Percentiles rank a stretch among this genome's conserved stretches.
These are phyloP conservation scores for Nitzschia sp. DNA, from an alignment of 108 stramenopile genomes.

Conservation along the genomic window DNA sequence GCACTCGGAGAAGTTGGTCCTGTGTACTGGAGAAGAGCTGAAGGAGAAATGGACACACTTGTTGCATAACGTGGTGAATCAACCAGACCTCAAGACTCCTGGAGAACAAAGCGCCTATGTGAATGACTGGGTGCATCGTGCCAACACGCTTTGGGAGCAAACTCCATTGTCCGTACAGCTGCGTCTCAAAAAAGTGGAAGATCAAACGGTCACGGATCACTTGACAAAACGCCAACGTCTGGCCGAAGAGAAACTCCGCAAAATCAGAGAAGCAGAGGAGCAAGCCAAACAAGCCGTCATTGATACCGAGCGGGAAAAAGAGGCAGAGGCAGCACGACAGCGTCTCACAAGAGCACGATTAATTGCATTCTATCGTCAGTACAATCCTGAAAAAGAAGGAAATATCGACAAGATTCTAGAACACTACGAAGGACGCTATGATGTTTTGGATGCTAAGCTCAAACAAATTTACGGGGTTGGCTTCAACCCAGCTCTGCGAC, in stretches of 20 bases:
- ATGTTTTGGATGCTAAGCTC: constrained; percentile 73
- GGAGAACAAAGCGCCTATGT: constrained; percentile 42
- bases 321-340: constrained; percentile 57
- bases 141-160: constrained; percentile 50
- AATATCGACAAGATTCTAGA: constrained; percentile 76
- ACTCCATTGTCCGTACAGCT: constrained; percentile 67
- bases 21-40: constrained; percentile 70
- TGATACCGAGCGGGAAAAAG: constrained; percentile 58
- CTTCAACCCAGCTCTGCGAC: constrained; percentile 69
- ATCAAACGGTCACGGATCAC: constrained; percentile 58
- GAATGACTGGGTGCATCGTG: constrained; percentile 53
- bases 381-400: constrained; percentile 72
- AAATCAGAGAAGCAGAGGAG: constrained; percentile 59
- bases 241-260: constrained; percentile 53
- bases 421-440: constrained; percentile 70
- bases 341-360: constrained; percentile 69
- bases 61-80: constrained; percentile 50
- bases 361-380: constrained; percentile 73
- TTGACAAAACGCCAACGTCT: constrained; percentile 48
- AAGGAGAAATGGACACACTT: constrained; percentile 19
- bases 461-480: constrained; percentile 77
- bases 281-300: constrained; percentile 61
- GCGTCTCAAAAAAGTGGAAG: constrained; percentile 58
- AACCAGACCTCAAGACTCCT: constrained; percentile 30
- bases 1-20: constrained; percentile 61